These are phyloP conservation scores for Narthecium ossifragum DNA, from an alignment of 106 monocot genomes.

Conservation along the genomic window DNA sequence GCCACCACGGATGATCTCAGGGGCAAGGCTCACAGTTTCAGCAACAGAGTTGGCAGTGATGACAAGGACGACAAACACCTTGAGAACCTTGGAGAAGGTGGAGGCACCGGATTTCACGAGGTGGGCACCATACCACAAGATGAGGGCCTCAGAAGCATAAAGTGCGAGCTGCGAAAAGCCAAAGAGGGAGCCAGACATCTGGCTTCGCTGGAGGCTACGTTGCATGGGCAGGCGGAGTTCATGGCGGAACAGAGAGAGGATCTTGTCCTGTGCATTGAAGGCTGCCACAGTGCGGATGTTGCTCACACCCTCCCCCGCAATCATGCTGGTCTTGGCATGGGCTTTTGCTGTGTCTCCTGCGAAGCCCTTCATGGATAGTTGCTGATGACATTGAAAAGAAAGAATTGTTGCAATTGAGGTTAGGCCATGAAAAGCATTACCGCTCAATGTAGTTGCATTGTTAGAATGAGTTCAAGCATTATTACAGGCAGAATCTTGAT, in stretches of 20 bases:
- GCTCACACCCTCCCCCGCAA: constrained; percentile 89
- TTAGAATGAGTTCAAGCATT: too few relatives aligned
- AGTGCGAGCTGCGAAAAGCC: constrained; percentile 68
- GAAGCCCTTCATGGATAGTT: constrained; percentile 91
- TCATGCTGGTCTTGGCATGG: constrained; percentile 94
- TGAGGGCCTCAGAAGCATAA: constrained; percentile 72
- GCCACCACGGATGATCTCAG: constrained; percentile 86
- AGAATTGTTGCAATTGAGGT: constrained; percentile 4
- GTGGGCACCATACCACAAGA: constrained; percentile 77
- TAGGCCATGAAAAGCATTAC: too few relatives aligned
- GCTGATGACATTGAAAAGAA: constrained; percentile 36
- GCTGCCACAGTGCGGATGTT: constrained; percentile 93
- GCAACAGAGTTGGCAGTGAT: constrained; percentile 84
- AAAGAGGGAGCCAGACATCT: constrained; percentile 58
- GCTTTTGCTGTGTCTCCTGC: constrained; percentile 95
- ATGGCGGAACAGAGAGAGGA: constrained; percentile 48
- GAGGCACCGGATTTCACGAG: constrained; percentile 49
- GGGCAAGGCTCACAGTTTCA: constrained; percentile 73
- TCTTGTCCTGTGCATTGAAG: constrained; percentile 85
- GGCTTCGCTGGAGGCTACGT: constrained; percentile 52
- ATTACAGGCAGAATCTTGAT: too few relatives aligned
- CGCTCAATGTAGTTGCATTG: too few relatives aligned
- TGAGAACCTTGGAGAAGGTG: constrained; percentile 85
- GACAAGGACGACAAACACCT: constrained; percentile 84
- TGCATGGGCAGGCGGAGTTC: constrained; percentile 51